Evolutionary conservation across 1,139 yeast genomes (phyloP).

Genomic region (Yamadazyma dushanensis): DNA sequence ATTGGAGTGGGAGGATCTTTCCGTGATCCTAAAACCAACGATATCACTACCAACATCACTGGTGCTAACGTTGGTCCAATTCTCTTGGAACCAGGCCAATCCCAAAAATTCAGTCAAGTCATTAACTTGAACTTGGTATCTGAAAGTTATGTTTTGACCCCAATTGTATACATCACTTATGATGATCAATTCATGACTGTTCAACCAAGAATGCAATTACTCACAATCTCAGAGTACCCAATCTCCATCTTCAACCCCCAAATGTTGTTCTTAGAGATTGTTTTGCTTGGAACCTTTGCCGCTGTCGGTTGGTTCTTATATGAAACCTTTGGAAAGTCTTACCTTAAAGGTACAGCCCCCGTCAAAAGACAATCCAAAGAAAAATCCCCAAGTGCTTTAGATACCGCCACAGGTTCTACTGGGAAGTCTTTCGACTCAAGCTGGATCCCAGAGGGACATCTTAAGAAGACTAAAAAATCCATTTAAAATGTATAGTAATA

Average conservation of each 20-base stretch:
- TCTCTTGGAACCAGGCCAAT: slow-evolving; percentile 49
- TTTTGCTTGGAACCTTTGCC: slow-evolving; percentile 52
- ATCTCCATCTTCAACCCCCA: slow-evolving; percentile 75
- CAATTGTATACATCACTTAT: slow-evolving; percentile 56
- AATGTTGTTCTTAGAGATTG: slow-evolving; percentile 59
- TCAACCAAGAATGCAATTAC: slow-evolving; percentile 58
- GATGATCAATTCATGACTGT: slow-evolving; percentile 51
- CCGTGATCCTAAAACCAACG: slow-evolving; percentile 54
- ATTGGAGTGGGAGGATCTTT: slow-evolving; percentile 78
- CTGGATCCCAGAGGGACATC: slow-evolving; percentile 40
- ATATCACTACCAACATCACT: slow-evolving; percentile 60
- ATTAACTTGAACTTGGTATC: slow-evolving; percentile 59
- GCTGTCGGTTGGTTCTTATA: slow-evolving; percentile 51
- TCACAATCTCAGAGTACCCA: slow-evolving; percentile 62
- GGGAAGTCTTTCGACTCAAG: slow-evolving; percentile 29
- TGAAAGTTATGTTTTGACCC: slow-evolving; percentile 58
- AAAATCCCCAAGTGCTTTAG: slow-evolving; percentile 24
- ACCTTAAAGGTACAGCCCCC: slow-evolving; percentile 42
- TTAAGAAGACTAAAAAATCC: slow-evolving; percentile 34
- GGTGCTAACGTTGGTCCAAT: slow-evolving; percentile 67
- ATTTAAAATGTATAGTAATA: slow-evolving; percentile 9
- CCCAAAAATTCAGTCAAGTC: slow-evolving; percentile 50
- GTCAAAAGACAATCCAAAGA: slow-evolving; percentile 18
- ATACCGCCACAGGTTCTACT: slow-evolving; percentile 28
- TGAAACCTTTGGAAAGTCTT: slow-evolving; percentile 44